Conservation (phyloP, 768 basidiomycete species). For the Collybia mongolica region DNA sequence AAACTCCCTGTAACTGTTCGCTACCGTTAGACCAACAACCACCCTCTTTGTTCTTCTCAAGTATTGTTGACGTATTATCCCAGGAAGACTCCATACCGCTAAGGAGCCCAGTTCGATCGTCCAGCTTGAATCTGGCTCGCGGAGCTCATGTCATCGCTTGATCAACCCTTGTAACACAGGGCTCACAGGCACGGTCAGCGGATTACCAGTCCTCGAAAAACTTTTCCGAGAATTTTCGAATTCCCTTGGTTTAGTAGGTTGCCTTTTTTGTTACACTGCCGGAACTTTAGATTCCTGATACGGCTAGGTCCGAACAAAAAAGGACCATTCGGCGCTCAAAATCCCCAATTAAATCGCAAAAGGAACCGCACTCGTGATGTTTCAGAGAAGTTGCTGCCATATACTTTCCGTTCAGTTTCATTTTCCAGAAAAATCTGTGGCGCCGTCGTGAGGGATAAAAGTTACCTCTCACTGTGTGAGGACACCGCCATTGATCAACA, state of each 20-base stretch:
- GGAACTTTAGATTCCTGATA: slow-evolving; percentile 50
- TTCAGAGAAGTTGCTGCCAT: slow-evolving; percentile 23
- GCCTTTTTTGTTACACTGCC: slow-evolving; percentile 39
- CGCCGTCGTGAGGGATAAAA: slow-evolving; percentile 19
- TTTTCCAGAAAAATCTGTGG: slow-evolving; percentile 32
- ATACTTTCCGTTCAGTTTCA: slow-evolving; percentile 21
- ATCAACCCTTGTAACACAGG: slow-evolving; percentile 41
- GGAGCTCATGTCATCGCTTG: slow-evolving; percentile 42
- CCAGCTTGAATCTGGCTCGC: slow-evolving; percentile 40
- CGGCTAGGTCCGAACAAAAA: slow-evolving; percentile 47
- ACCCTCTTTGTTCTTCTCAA: slow-evolving; percentile 39
- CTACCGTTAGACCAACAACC: slow-evolving; percentile 23
- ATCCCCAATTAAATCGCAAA: slow-evolving; percentile 28
- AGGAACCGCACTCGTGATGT: slow-evolving; percentile 30
- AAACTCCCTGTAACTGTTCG: slow-evolving; percentile 32
- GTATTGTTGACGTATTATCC: slow-evolving; percentile 46
- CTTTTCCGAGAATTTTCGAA: slow-evolving; percentile 42
- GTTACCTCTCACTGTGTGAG: slow-evolving; percentile 1
- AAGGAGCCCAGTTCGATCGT: slow-evolving; percentile 43
- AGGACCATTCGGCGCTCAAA: slow-evolving; percentile 33
- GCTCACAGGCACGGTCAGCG: slow-evolving; percentile 44
- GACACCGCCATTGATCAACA: slow-evolving; percentile 11
- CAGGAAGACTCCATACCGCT: slow-evolving; percentile 29
- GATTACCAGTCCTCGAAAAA: slow-evolving; percentile 44
- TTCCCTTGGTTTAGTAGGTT: slow-evolving; percentile 37